A percentile compares a stretch with the other conserved stretches of the same genome.
Evolutionary conservation across 495 filamentous ascomycete species (phyloP).

Genomic region (Pyrenopolyporus hunteri): DNA sequence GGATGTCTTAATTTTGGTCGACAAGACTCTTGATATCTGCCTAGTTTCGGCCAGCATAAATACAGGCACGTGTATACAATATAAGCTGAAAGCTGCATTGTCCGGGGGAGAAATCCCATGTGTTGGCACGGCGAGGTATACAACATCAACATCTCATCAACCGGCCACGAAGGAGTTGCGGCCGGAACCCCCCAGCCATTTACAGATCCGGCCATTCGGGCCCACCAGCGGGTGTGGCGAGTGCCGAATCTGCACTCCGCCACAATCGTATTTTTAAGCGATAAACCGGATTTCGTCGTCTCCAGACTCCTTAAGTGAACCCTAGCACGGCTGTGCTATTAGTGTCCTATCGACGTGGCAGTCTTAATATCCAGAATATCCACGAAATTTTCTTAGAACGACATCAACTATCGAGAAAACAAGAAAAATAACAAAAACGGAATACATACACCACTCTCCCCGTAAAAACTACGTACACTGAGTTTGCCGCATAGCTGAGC

Average conservation of each 20-base stretch:
- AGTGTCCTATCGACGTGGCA: constrained; percentile 39
- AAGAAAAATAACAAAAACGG: constrained; percentile 9
- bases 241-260: constrained; percentile 40
- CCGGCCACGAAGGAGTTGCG: constrained; percentile 4
- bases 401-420: constrained; percentile 3
- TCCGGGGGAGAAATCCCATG: constrained; percentile 26
- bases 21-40: constrained; percentile 13
- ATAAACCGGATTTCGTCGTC: constrained; percentile 12
- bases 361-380: constrained; percentile 27
- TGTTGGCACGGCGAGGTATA: constrained; percentile 13
- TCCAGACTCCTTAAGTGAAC: background rate
- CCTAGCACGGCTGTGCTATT: constrained; percentile 26
- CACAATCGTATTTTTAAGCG: constrained; percentile 38
- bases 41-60: constrained; percentile 3
- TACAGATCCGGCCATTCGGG: constrained; percentile 19
- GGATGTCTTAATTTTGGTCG: background rate
- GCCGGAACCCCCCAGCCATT: constrained; percentile 19
- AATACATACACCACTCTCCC: constrained; percentile 5
- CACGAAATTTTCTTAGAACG: background rate
- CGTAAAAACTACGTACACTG: constrained; percentile 1
- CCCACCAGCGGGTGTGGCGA: constrained; percentile 33
- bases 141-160: constrained; percentile 16
- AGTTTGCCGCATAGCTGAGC: constrained; percentile 5
- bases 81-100: constrained; percentile 44
- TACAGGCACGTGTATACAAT: constrained; percentile 3